Percentiles rank a stretch among this genome's conserved stretches.
Conservation (phyloP, 306 rosid species). For the Bauhinia variegata region DNA sequence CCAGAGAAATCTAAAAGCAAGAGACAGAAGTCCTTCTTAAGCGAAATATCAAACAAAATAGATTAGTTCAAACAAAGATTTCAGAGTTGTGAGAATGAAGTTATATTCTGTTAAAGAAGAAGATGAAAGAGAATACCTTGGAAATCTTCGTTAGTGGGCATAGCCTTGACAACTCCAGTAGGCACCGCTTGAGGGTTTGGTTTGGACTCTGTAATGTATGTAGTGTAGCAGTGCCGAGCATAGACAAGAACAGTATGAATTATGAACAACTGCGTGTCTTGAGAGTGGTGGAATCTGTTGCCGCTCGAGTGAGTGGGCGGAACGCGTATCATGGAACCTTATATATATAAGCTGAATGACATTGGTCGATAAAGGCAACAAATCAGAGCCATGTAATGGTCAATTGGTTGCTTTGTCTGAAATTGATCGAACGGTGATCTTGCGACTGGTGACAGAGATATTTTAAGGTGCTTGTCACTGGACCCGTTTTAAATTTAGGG, state of each 20-base stretch:
- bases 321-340: neutral
- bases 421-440: neutral
- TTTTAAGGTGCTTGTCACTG: too few species aligned
- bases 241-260: too few species aligned
- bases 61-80: too few species aligned
- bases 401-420: neutral
- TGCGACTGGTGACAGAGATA: neutral
- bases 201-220: neutral
- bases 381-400: neutral
- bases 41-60: too few species aligned
- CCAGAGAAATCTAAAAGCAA: too few species aligned
- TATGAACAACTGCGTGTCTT: neutral
- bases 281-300: neutral
- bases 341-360: neutral
- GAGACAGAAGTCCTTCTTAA: too few species aligned
- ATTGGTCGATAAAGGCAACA: neutral
- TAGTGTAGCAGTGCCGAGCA: neutral
- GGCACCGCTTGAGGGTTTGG: neutral
- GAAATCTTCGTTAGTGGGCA: conserved; percentile 57
- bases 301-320: neutral
- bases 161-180: conserved; percentile 26
- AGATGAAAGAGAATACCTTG: conserved; percentile 43
- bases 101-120: neutral
- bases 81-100: neutral
- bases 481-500: too few species aligned